These are phyloP conservation scores for Chalaropsis ovoidea DNA, from an alignment of 2,329 filamentous ascomycete genomes.

Conservation along the genomic window DNA sequence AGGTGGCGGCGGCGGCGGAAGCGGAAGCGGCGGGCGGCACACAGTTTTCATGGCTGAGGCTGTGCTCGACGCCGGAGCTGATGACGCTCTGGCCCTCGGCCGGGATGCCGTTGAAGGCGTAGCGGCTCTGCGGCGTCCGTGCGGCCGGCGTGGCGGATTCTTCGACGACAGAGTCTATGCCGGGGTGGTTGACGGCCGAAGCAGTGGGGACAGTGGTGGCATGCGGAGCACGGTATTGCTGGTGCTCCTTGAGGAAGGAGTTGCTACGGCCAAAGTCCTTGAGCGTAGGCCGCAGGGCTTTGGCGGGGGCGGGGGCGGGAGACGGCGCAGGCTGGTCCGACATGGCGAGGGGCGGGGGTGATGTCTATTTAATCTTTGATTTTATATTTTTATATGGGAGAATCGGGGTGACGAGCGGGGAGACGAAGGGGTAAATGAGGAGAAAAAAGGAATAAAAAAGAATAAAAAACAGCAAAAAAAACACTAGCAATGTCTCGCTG, in stretches of 20 bases:
- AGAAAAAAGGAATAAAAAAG: not conserved
- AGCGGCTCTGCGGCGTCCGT: conserved; percentile 31
- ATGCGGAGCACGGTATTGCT: conserved; percentile 50
- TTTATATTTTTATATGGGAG: not conserved
- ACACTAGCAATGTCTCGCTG: not conserved
- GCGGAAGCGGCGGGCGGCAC: conserved; percentile 35
- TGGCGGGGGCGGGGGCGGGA: conserved; percentile 4
- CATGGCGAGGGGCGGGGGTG: conserved; percentile 9
- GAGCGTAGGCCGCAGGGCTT: conserved; percentile 40
- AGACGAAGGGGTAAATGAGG: not conserved
- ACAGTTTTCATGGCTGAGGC: conserved; percentile 54
- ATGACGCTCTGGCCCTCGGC: conserved; percentile 50
- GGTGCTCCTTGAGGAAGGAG: conserved; percentile 53
- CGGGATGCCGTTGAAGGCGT: conserved; percentile 49
- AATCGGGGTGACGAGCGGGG: not conserved
- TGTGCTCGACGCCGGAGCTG: conserved; percentile 52
- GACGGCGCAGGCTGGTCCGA: conserved; percentile 13
- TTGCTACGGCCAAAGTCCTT: conserved; percentile 45
- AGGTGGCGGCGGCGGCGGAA: conserved; percentile 27
- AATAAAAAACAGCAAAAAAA: not conserved
- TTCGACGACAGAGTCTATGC: conserved; percentile 56
- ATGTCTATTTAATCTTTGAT: conserved; percentile 2
- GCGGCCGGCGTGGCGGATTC: conserved; percentile 37
- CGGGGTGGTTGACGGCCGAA: conserved; percentile 47
- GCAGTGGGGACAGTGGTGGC: conserved; percentile 45